These are phyloP conservation scores for Miscanthus sacchariflorus DNA, from an alignment of 202 grass and related monocot species.

Conservation along the genomic window DNA sequence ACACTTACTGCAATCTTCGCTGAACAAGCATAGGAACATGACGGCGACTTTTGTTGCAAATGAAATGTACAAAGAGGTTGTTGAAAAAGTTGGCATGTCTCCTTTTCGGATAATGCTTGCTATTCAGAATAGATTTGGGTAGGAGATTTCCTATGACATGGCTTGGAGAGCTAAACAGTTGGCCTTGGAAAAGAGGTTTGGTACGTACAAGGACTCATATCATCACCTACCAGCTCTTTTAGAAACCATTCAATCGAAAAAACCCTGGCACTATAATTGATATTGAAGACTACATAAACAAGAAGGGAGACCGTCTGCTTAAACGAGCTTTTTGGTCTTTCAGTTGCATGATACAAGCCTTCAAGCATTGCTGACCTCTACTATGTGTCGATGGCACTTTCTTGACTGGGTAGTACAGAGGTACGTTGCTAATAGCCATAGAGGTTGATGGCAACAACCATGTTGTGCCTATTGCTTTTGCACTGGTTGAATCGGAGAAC, in stretches of 20 bases:
- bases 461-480: too few species aligned
- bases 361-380: background rate
- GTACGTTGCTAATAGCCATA: background rate
- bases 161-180: background rate
- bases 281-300: background rate
- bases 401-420: background rate
- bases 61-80: background rate
- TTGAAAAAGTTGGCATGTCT: background rate
- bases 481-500: background rate
- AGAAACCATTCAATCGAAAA: background rate
- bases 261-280: background rate
- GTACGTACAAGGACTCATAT: background rate
- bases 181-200: background rate
- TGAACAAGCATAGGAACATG: background rate
- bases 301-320: background rate
- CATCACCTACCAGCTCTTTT: background rate
- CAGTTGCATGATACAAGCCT: background rate
- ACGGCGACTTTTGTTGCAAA: background rate
- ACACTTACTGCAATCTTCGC: too few species aligned
- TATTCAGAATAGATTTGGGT: background rate
- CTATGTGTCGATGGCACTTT: background rate
- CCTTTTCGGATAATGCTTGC: background rate
- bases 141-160: background rate
- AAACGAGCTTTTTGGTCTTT: background rate
- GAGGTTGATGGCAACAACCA: background rate